These are phyloP conservation scores for Penicillium longicatenatum DNA, from an alignment of 495 filamentous ascomycete species.

Conservation along the genomic window DNA sequence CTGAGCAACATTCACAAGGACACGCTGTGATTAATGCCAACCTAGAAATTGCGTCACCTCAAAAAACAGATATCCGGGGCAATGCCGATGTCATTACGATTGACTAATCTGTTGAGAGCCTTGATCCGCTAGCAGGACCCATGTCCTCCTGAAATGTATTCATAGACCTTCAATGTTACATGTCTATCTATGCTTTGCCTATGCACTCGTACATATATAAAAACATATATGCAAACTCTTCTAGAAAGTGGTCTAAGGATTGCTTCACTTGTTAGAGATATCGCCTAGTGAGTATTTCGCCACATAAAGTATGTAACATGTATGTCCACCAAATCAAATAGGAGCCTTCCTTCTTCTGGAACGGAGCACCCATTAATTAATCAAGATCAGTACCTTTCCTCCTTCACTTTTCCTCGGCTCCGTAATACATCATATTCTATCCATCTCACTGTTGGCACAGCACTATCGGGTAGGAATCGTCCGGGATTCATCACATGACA, in stretches of 20 bases:
- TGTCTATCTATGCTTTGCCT: conserved; percentile 12
- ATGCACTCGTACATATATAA: neutral
- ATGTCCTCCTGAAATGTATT: conserved; percentile 26
- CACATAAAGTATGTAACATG: neutral
- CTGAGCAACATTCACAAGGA: neutral
- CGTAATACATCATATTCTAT: conserved; percentile 76
- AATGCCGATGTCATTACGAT: conserved; percentile 43
- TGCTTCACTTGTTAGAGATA: neutral
- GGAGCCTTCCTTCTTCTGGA: neutral
- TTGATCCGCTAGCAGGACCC: conserved; percentile 5
- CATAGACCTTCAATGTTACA: conserved; percentile 26
- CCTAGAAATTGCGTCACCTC: conserved; percentile 9
- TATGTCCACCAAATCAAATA: neutral
- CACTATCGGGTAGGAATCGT: conserved; percentile 62
- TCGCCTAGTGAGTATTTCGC: neutral
- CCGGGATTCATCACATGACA: conserved; percentile 97
- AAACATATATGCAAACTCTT: neutral
- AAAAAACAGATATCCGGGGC: conserved; percentile 12
- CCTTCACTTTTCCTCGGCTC: conserved; percentile 55
- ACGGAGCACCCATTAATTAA: neutral
- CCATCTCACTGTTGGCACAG: conserved; percentile 71
- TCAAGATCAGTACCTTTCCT: conserved; percentile 36
- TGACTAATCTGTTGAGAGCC: conserved; percentile 27
- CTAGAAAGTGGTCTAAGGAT: too few species aligned
- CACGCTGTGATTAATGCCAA: neutral